Conservation (phyloP, 2,329 filamentous ascomycete genomes). For the Cladosporium colombiae region DNA sequence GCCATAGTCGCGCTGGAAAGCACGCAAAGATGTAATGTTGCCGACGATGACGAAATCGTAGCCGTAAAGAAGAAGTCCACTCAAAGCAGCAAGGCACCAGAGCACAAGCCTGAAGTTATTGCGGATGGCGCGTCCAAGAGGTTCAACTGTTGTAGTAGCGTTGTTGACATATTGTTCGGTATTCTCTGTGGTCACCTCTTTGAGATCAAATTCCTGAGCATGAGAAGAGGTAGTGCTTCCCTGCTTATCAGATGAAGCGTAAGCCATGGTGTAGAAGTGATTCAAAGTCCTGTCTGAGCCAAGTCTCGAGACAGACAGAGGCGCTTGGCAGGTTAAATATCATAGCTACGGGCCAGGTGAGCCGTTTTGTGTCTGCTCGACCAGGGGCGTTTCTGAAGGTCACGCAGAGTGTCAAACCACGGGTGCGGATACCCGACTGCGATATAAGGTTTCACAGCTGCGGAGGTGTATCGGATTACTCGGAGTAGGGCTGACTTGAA, state of each 20-base stretch:
- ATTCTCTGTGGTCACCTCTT: background rate
- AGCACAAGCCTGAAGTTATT: background rate
- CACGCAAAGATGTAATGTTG: constrained; percentile 17
- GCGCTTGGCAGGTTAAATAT: background rate
- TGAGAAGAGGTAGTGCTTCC: background rate
- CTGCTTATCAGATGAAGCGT: background rate
- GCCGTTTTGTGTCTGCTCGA: background rate
- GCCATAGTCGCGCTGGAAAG: constrained; percentile 14
- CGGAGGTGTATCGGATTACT: background rate
- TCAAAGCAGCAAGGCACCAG: background rate
- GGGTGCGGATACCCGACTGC: background rate
- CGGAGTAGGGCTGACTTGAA: background rate
- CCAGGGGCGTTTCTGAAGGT: background rate
- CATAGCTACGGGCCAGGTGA: background rate
- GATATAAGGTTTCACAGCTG: background rate
- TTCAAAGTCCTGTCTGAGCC: background rate
- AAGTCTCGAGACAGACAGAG: background rate
- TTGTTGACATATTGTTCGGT: background rate
- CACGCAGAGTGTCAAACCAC: background rate
- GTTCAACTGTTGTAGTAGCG: background rate
- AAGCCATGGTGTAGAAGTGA: background rate
- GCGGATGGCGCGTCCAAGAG: background rate
- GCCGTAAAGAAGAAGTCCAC: constrained; percentile 18
- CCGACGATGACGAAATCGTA: constrained; percentile 21
- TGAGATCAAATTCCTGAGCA: background rate